Evolutionary conservation across 2,329 filamentous ascomycete genomes (phyloP).

Genomic region (Calonectria pseudoturangicola): DNA sequence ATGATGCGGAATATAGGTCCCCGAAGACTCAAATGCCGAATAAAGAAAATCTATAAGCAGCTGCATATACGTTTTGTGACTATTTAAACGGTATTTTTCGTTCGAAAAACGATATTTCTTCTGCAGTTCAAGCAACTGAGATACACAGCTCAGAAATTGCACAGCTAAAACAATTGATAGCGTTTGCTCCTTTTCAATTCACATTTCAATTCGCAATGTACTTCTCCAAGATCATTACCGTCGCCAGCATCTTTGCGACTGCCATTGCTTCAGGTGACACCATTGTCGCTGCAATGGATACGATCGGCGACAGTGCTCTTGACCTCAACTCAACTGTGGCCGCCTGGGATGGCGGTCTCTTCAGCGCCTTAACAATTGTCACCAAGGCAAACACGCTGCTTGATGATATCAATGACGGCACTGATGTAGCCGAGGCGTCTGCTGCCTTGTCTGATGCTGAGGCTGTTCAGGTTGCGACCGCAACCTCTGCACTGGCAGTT

Average conservation of each 20-base stretch:
- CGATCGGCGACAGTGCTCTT: slow-evolving; percentile 58
- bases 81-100: neutral
- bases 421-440: slow-evolving; percentile 60
- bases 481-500: slow-evolving; percentile 59
- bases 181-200: neutral
- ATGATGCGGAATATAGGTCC: slow-evolving; percentile 7
- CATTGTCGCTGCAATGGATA: slow-evolving; percentile 60
- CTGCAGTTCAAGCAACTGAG: neutral
- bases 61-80: neutral
- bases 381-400: slow-evolving; percentile 62
- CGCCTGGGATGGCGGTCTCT: slow-evolving; percentile 61
- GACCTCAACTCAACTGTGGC: slow-evolving; percentile 60
- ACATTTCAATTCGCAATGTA: slow-evolving; percentile 44
- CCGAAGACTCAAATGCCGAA: slow-evolving; percentile 6
- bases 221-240: slow-evolving; percentile 50
- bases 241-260: slow-evolving; percentile 49
- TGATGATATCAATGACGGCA: slow-evolving; percentile 62
- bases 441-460: slow-evolving; percentile 62
- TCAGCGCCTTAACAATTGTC: slow-evolving; percentile 64
- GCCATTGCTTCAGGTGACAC: slow-evolving; percentile 58
- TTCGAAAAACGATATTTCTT: neutral
- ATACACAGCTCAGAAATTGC: neutral
- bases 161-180: neutral
- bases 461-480: slow-evolving; percentile 61
- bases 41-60: slow-evolving; percentile 18